Base-by-base conservation (phyloP, 1,284 basidiomycete species). In the Rhodotorula sp. region DNA sequence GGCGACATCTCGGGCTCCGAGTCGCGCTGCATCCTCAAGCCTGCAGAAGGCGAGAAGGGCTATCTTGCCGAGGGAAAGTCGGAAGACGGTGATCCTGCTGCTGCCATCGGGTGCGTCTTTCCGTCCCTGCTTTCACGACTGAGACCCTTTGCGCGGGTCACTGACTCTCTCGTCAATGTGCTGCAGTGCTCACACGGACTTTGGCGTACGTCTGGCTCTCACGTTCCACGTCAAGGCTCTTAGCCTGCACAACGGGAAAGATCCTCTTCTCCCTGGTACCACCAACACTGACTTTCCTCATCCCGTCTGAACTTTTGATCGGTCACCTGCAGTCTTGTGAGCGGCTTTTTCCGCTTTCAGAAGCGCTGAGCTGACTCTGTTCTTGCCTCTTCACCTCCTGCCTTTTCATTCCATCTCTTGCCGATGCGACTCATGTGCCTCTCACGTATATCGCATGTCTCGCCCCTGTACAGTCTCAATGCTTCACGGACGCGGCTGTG, bases 181-280 rank as follows among this genome's bases (percentile, higher is more conserved):
- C 50, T 3, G 19, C 52, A 71, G 71, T 1, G 55, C 67, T 0
- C 71, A 73, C 77, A 88, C 87, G 3, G 87, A 87, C 78, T 83
- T 83, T 64, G 83, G 83, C n/a, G 82, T 66, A 12, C 67, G 73
- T 68, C 46, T 49, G 58, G 55, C 27, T 41, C 41, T 12, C 13
- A 10, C 48, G 17, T 27, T 27, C 12, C 27, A 5, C 17, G 16
- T 19, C 48, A 49, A 19, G 16, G 10, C 34, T 19, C 27, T 16
- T n/a, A n/a, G n/a, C n/a, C n/a, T n/a, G n/a, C n/a, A n/a, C n/a
- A n/a, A n/a, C n/a, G 34, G 34, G 34, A 34, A 34, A 34, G 34
- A 34, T 3, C 34, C 34, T 5, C 34, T 2, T 34, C 34, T 34
- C 34, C 34, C 34, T 34, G 34, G 3, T 5, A 3, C 34, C 5